Evolutionary conservation across 108 stramenopile genomes (phyloP).

Genomic region (Thalassiosira profunda): DNA sequence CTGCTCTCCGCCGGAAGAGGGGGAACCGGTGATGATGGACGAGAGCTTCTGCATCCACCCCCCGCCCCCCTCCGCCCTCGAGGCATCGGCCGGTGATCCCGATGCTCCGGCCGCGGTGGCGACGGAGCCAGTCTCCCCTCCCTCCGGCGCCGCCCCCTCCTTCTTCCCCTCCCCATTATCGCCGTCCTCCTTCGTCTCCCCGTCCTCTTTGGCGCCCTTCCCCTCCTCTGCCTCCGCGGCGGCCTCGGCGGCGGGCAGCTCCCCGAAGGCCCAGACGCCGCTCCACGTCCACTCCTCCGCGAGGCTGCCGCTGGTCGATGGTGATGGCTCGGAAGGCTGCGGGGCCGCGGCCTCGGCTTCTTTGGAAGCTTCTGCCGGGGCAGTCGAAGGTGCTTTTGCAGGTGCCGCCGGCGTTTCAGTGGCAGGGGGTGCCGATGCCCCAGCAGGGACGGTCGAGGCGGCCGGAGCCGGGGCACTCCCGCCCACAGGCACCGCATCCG

Average conservation of each 20-base stretch:
- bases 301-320: neutral
- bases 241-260: slow-evolving; percentile 3
- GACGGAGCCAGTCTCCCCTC: neutral
- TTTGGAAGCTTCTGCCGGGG: neutral
- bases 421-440: too few species aligned
- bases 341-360: too few species aligned
- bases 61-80: neutral
- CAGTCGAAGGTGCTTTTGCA: neutral
- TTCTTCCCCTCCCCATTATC: neutral
- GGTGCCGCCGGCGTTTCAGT: too few species aligned
- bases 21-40: slow-evolving; percentile 11
- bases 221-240: neutral
- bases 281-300: slow-evolving; percentile 63
- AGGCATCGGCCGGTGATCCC: neutral
- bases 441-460: too few species aligned
- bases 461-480: too few species aligned
- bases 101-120: neutral
- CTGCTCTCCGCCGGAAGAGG: too few species aligned
- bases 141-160: neutral
- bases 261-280: slow-evolving; percentile 77
- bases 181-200: neutral
- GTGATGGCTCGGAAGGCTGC: neutral
- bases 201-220: neutral
- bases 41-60: slow-evolving; percentile 7
- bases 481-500: too few species aligned